Base-by-base conservation (phyloP, 495 filamentous ascomycete genomes). In the Daldinia grandis region DNA sequence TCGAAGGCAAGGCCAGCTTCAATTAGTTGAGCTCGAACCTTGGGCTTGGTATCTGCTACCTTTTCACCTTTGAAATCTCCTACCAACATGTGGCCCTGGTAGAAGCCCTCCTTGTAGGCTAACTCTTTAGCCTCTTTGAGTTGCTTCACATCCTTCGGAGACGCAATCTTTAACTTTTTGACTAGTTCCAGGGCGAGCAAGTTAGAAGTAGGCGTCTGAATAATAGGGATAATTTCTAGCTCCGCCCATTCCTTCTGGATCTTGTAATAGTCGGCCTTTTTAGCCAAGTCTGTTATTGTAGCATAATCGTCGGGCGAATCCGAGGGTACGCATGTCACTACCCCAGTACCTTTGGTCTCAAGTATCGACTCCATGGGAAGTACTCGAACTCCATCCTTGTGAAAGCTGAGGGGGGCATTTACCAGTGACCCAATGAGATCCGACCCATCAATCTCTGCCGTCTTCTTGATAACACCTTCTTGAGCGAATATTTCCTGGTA, bases 201-300 rank as follows among this genome's bases (percentile, higher is more conserved):
- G 76, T 97, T 89, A 37, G 92, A 94, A 15, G 89, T 89, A 1
- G 95, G 95, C 8, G 95, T 98, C 33, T 93, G 85, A 66, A 99
- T 97, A 68, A 99, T 90, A 47, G 94, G 92, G 55, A 89, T 64
- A 63, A 98, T 93, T 62, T 97, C 93, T 47, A 95, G 81, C 74
- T 95, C 90, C 3, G 90, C 94, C 95, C 95, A 99, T 76, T 98
- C 95, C 81, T 95, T 97, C 81, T 96, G 89, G 79, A 99, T 98
- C 54, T 90, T 89, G 78, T 99, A 98, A 82, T 92, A 98, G 3
- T 98, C 95, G n/a, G 94, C 86, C 85, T 99, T 98, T 85, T 98
- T 98, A 27, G 90, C 87, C 61, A 99, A 87, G 64, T 99, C 95
- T 35, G 84, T 84, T 44, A 96, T 83, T 17, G 93, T 99, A 62